Base-by-base conservation (phyloP, 805 yeast species). In the Metschnikowia matae region DNA sequence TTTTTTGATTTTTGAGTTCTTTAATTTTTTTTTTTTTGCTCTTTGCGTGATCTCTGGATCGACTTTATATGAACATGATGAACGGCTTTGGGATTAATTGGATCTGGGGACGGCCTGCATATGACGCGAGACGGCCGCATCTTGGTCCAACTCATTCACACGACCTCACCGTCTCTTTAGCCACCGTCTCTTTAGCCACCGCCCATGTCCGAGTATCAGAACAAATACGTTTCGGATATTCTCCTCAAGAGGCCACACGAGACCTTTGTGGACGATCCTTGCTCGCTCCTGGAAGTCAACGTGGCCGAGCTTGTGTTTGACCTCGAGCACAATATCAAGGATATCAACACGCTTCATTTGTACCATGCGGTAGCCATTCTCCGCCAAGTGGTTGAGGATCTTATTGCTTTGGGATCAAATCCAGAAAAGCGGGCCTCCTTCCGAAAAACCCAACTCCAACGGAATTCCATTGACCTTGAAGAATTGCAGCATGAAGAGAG, bases 191-290 rank as follows among this genome's bases (percentile, higher is more conserved):
- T 18, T 44, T 44, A 48, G 15, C 44, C 20, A 18, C 39, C 29
- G 49, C 26, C 13, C 6, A 43, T 43, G 46, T 3, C 46, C 15
- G 40, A 34, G 6, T 53, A 56, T 42, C 47, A 29, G 26, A 50
- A 58, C 52, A 48, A 56, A 37, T 54, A 53, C 37, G 58, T 60
- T 26, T 50, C 58, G 11, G 77, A 71, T 31, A 60, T 73, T 23
- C 74, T 71, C 42, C 64, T 73, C 52, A 72, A 72, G 49, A 63
- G 64, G 18, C 62, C 67, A 4, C 66, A 62, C 44, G 73, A 71
- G 54, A 71, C 78, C 15, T 73, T 73, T 59, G 69, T 64, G 35
- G 77, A 73, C 56, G 75, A 65, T 29, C 77, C 78, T 2, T 50
- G 45, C 23, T 55, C 61, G 40, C 54, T 70, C 6, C 69, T 64